These are phyloP conservation scores for Trypanosoma mega DNA, from an alignment of 208 protist species.

Conservation along the genomic window DNA sequence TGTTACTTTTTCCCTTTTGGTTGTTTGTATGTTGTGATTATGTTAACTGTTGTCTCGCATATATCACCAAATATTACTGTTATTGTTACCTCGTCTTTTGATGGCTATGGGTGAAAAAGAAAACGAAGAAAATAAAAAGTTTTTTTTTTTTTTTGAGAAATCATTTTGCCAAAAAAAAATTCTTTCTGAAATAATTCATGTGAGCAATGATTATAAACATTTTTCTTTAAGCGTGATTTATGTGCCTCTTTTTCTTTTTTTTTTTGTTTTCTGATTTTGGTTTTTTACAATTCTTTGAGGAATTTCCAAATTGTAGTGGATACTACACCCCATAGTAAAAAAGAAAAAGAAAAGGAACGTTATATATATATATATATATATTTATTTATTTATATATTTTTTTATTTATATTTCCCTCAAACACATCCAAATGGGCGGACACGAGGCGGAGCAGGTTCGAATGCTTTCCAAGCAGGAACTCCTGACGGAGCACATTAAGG, in stretches of 20 bases:
- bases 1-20: conserved; percentile 5
- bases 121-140: not conserved
- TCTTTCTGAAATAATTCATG: no score
- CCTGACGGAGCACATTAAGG: conserved; percentile 68
- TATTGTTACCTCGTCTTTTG: no score
- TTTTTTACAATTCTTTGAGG: no score
- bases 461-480: conserved; percentile 89
- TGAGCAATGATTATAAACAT: no score
- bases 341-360: conserved; percentile 13
- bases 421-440: conserved; percentile 12
- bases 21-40: conserved; percentile 13
- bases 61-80: conserved; percentile 3
- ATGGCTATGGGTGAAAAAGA: not conserved
- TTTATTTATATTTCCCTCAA: conserved; percentile 19
- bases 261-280: no score
- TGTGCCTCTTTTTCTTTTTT: no score
- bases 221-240: no score
- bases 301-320: no score
- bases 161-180: no score
- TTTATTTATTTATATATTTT: conserved; percentile 1
- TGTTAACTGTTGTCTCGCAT: not conserved
- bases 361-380: conserved; percentile 14
- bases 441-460: conserved; percentile 41
- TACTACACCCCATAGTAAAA: not conserved
- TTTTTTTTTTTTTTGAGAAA: no score